Base-by-base conservation (phyloP, 805 yeast species). In the Saccharomyces paradoxus region DNA sequence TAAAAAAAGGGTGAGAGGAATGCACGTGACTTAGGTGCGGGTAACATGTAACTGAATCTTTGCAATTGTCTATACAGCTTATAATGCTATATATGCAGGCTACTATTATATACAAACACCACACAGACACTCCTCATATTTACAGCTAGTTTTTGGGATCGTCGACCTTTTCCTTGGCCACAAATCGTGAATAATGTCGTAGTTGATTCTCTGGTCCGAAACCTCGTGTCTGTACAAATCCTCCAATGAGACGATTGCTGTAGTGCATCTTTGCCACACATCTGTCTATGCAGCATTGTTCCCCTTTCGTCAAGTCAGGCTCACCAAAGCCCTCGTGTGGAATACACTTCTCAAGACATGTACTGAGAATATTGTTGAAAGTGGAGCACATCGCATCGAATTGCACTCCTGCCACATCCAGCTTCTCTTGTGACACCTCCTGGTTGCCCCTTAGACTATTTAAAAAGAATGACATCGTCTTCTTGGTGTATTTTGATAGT, bases 221-320 rank as follows among this genome's bases (percentile, higher is more conserved):
- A 32, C 81, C 71, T 59, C 69, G 74, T 63, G 65, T 55, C 57
- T 77, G 75, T 58, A 77, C 74, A 69, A 71, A 65, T 14, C 75
- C 77, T 0, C 92, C 94, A 30, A 88, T 73, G 52, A 78, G 66
- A 48, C 80, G 69, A 67, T 85, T 90, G 49, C 90, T 84, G 62
- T 78, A 78, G 74, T 89, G 87, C 70, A 84, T 90, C 69, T 91
- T 91, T 58, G 82, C 71, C 48, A 87, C 92, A 72, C 98, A 91
- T 56, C 97, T 75, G 68, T 90, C 96, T 10, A 88, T 73, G 68
- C 97, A 92, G 48, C 81, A 78, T 56, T 77, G 71, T 67, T 91
- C 97, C 41, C 96, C 97, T 63, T 90, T 89, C 59, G 81, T 83
- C 53, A 91, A 74, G 27, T 92, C 97, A 9, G 81, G 77, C 63